phyloP scores from a whole-genome alignment of 2,329 filamentous ascomycete species.

The Cytospora schulzeri region DNA sequence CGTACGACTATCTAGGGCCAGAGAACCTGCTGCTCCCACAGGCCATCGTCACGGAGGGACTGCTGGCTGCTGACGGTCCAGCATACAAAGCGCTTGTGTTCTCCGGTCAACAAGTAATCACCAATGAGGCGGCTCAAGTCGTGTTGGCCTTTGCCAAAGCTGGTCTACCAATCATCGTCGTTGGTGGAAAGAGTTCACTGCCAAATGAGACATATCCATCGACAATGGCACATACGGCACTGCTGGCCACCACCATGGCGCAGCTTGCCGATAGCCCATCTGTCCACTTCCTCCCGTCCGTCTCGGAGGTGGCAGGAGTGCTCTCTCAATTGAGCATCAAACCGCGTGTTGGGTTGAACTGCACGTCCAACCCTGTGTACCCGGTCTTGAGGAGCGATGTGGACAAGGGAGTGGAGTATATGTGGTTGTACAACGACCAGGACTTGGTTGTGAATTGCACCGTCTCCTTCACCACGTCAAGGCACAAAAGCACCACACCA shows the following conservation, averaged over 20 bases:
- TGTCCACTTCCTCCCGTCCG: neutral
- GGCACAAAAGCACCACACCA: neutral
- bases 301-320: conserved; percentile 22
- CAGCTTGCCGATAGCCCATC: conserved; percentile 16
- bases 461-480: conserved; percentile 17
- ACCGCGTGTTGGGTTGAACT: conserved; percentile 6
- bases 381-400: conserved; percentile 5
- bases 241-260: conserved; percentile 32
- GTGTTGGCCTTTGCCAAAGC: conserved; percentile 39
- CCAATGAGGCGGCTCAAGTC: conserved; percentile 36
- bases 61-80: conserved; percentile 43
- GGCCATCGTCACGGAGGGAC: conserved; percentile 39
- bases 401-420: conserved; percentile 14
- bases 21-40: conserved; percentile 45
- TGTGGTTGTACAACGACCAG: conserved; percentile 24
- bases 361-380: conserved; percentile 14
- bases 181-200: conserved; percentile 32
- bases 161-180: conserved; percentile 47
- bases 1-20: conserved; percentile 48
- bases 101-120: conserved; percentile 40
- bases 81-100: conserved; percentile 48
- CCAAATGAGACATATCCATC: conserved; percentile 9
- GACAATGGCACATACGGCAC: neutral
- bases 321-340: conserved; percentile 30
- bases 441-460: conserved; percentile 5